Conservation (phyloP, 75 land plant genomes). For the Pseudotsuga menziesii region DNA sequence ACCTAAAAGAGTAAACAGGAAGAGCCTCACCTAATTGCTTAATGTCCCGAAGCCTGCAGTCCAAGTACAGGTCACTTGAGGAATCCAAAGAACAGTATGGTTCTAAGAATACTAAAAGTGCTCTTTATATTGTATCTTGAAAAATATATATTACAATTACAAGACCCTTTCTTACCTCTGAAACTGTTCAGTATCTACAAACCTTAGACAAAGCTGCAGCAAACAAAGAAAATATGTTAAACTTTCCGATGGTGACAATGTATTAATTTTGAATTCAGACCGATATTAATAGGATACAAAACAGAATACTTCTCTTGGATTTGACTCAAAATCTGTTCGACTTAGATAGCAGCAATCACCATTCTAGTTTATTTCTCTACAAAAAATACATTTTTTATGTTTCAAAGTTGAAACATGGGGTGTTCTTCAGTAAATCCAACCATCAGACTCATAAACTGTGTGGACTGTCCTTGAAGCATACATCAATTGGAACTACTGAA, state of each 20-base stretch:
- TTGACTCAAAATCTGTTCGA: neutral
- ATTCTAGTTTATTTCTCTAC: neutral
- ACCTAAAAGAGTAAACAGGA: neutral
- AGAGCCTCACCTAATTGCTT: slow-evolving; percentile 65
- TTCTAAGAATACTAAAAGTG: neutral
- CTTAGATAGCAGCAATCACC: neutral
- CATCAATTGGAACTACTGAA: neutral
- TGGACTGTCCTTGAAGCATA: neutral
- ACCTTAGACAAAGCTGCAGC: slow-evolving; percentile 78
- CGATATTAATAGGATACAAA: neutral
- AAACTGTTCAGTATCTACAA: slow-evolving; percentile 88
- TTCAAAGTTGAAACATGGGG: neutral
- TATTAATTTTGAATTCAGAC: neutral
- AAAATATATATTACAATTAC: neutral
- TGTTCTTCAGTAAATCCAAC: neutral
- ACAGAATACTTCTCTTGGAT: neutral
- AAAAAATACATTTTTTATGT: neutral
- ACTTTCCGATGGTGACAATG: neutral
- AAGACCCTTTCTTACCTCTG: slow-evolving; percentile 55
- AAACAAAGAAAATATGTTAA: neutral
- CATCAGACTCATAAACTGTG: neutral
- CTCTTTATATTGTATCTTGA: neutral
- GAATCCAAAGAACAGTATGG: neutral
- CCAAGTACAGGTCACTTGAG: neutral
- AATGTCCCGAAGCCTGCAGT: slow-evolving; percentile 76